phyloP scores from a whole-genome alignment of 164 flowering plant species.

The Malania oleifera region DNA sequence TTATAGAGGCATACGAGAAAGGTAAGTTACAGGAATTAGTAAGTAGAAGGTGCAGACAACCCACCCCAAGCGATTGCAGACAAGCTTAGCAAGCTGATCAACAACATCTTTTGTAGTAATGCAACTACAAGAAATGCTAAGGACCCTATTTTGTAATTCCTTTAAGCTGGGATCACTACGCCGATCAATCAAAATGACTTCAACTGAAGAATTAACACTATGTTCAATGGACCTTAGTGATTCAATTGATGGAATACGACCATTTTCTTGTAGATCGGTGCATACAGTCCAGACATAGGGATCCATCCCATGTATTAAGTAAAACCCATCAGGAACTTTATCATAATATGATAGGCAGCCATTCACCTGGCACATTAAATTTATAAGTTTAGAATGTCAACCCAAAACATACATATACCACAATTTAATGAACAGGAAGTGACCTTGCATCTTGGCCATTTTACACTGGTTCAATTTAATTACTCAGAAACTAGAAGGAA shows the following conservation, averaged over 20 bases:
- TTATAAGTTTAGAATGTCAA: conserved; percentile 4
- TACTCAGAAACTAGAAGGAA: not conserved
- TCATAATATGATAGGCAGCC: conserved; percentile 89
- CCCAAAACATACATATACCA: not conserved
- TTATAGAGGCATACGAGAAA: conserved; percentile 17
- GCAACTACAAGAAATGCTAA: conserved; percentile 48
- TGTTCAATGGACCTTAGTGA: conserved; percentile 64
- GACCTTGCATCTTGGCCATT: not conserved
- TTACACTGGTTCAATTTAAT: not conserved
- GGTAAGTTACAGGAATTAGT: not conserved
- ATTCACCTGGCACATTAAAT: conserved; percentile 56
- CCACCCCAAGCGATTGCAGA: conserved; percentile 85
- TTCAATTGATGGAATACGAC: conserved; percentile 85
- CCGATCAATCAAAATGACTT: conserved; percentile 73
- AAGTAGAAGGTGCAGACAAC: conserved; percentile 18
- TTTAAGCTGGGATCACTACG: conserved; percentile 66
- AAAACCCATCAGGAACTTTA: conserved; percentile 90
- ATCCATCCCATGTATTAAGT: conserved; percentile 79
- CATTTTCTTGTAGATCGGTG: conserved; percentile 74
- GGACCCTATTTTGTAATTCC: conserved; percentile 64
- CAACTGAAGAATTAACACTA: conserved; percentile 48
- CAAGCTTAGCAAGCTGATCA: conserved; percentile 84
- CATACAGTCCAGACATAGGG: conserved; percentile 91
- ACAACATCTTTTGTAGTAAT: conserved; percentile 71
- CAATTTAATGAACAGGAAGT: no score